Conservation (phyloP, 1,284 basidiomycete genomes). For the Marasmius sp. region DNA sequence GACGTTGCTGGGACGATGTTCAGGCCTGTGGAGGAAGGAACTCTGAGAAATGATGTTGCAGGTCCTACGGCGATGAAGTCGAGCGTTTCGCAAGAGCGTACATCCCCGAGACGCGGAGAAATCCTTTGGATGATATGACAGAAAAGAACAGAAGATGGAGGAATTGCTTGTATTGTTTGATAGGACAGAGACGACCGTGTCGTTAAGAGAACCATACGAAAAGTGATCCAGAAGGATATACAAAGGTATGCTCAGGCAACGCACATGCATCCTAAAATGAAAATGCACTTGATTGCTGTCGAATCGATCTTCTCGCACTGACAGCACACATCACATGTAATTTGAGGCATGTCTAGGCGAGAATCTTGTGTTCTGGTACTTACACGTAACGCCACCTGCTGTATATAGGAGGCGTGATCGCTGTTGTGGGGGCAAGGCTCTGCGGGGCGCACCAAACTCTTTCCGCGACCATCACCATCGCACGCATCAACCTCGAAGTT, state of each 20-base stretch:
- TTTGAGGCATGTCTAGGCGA: too few species aligned
- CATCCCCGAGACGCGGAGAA: constrained; percentile 28
- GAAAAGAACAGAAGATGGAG: constrained; percentile 91
- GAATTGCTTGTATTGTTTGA: constrained; percentile 89
- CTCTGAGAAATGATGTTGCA: constrained; percentile 30
- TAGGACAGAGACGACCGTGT: constrained; percentile 74
- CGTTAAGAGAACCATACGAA: constrained; percentile 72
- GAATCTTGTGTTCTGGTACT: too few species aligned
- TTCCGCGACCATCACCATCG: too few species aligned
- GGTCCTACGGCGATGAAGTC: constrained; percentile 26
- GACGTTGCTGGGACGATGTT: constrained; percentile 74
- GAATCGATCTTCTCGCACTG: too few species aligned
- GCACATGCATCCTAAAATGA: too few species aligned
- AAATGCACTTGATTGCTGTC: too few species aligned
- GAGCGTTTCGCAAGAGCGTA: constrained; percentile 81
- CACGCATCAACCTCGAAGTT: too few species aligned
- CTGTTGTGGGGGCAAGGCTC: too few species aligned
- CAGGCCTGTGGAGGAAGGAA: constrained; percentile 38
- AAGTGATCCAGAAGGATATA: constrained; percentile 62
- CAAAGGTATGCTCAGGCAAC: not conserved
- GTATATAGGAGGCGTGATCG: too few species aligned
- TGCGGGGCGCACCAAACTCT: too few species aligned
- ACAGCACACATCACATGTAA: too few species aligned
- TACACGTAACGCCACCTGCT: too few species aligned
- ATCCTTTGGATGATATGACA: constrained; percentile 63